Percentiles rank a stretch among this genome's conserved stretches.
Evolutionary conservation across 2,329 filamentous ascomycete species (phyloP).

Genomic region (Penicillium sp.): DNA sequence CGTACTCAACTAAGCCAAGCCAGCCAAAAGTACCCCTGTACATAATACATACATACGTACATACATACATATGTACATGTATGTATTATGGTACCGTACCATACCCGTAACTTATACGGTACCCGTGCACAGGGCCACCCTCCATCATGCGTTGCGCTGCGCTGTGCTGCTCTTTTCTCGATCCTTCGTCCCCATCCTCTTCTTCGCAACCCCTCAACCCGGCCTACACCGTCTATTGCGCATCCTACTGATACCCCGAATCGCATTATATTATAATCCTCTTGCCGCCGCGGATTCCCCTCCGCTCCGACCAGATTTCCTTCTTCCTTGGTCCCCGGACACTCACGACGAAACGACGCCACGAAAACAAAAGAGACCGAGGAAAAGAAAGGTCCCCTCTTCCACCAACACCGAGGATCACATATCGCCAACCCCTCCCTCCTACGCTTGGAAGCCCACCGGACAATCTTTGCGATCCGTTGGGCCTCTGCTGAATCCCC

Average conservation of each 20-base stretch:
- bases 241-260: background rate
- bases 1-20: too few species aligned
- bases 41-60: background rate
- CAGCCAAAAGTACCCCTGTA: constrained; percentile 1
- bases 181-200: constrained; percentile 19
- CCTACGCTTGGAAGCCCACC: background rate
- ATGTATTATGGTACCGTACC: background rate
- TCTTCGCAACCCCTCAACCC: constrained; percentile 11
- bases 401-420: background rate
- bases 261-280: constrained; percentile 2
- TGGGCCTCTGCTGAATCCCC: constrained; percentile 1
- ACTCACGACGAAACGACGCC: constrained; percentile 23
- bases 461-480: constrained; percentile 9
- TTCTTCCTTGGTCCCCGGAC: constrained; percentile 7
- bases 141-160: constrained; percentile 2
- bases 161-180: constrained; percentile 17
- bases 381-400: background rate
- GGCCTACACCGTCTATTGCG: constrained; percentile 19
- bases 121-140: background rate
- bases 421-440: background rate
- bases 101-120: background rate
- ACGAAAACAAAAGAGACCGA: background rate
- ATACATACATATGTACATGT: background rate
- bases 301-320: background rate
- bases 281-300: background rate